Percentiles rank a stretch among this genome's conserved stretches.
phyloP scores from a whole-genome alignment of 306 rosid genomes.

The Fragaria vesca region DNA sequence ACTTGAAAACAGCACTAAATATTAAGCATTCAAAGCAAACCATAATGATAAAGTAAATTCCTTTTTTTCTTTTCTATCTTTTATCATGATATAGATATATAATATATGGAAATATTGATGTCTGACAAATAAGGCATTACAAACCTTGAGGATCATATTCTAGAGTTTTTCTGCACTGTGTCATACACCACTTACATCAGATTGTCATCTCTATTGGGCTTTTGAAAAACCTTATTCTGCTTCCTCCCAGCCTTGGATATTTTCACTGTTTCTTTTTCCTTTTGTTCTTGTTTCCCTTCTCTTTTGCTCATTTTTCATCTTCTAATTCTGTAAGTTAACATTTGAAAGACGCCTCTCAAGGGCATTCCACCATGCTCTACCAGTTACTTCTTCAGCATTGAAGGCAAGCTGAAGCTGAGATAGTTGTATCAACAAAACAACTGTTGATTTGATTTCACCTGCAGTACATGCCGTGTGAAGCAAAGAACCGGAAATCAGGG shows the following conservation, averaged over 20 bases:
- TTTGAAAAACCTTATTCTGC: background rate
- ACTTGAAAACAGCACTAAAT: background rate
- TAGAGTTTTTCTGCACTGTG: background rate
- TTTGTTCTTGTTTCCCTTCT: background rate
- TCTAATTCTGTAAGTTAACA: conserved; percentile 19
- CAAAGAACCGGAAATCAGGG: conserved; percentile 80
- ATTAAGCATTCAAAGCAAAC: background rate
- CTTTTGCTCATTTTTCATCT: conserved; percentile 21
- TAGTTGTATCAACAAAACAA: conserved; percentile 1
- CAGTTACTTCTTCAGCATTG: conserved; percentile 18
- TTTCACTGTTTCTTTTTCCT: background rate
- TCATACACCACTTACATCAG: conserved; percentile 12
- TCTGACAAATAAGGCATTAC: background rate
- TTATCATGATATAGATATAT: background rate
- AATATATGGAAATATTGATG: background rate
- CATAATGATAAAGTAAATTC: background rate
- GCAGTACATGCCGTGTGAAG: conserved; percentile 49
- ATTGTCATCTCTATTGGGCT: conserved; percentile 19
- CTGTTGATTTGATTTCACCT: conserved; percentile 39
- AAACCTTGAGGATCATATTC: conserved; percentile 10
- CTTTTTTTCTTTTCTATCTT: background rate
- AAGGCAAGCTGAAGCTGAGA: conserved; percentile 28
- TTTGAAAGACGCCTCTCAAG: conserved; percentile 14
- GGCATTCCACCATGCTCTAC: conserved; percentile 25
- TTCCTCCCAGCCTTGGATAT: conserved; percentile 20